Evolutionary conservation across 208 protist genomes (phyloP), one percentile per base, ranked within the genome.

Genomic region (Kentomonas sorsogonicus): DNA sequence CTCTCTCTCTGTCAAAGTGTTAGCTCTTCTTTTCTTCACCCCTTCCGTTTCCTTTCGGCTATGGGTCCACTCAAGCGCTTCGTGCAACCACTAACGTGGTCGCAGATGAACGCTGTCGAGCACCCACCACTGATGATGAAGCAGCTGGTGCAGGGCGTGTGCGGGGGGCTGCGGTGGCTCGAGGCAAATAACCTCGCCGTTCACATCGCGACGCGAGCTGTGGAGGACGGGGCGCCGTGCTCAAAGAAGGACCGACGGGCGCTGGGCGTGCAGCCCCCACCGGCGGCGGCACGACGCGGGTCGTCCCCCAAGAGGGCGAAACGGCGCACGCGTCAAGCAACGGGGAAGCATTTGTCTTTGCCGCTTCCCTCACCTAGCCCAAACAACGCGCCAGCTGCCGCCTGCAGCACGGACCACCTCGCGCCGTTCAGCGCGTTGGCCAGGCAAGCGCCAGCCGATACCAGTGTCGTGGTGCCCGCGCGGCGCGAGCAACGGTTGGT

Each of bases 51-150:
- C 25, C 40, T 50, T 50, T 60, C 20, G 18, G n/a, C 15, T 18
- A 16, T 4, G 0, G 16, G 0, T 40, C 1, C 22, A 20, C 79
- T 90, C 71, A 91, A 75, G 38, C 60, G 68, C 9, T 83, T 94
- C 33, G 79, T 89, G n/a, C 48, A 69, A 16, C 86, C 86, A 20
- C 45, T 47, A 52, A 68, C 71, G 15, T 93, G 86, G 86, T 75
- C 76, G 13, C 38, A 71, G 20, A 44, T 83, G 48, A 80, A 89
- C 44, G 70, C 70, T 7, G 79, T 89, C 0, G 84, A 95, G 58
- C 88, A 95, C 45, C 84, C 84, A n/a, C 85, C 84, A 39, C 63
- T 92, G 3, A 95, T 95, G 88, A 78, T 89, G 73, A 90, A 89
- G 43, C 72, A 74, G 40, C 71, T 95, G 9, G 66, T 88, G 27